Conservation (phyloP, 2,329 filamentous ascomycete genomes). For the Conoideocrella luteorostrata region DNA sequence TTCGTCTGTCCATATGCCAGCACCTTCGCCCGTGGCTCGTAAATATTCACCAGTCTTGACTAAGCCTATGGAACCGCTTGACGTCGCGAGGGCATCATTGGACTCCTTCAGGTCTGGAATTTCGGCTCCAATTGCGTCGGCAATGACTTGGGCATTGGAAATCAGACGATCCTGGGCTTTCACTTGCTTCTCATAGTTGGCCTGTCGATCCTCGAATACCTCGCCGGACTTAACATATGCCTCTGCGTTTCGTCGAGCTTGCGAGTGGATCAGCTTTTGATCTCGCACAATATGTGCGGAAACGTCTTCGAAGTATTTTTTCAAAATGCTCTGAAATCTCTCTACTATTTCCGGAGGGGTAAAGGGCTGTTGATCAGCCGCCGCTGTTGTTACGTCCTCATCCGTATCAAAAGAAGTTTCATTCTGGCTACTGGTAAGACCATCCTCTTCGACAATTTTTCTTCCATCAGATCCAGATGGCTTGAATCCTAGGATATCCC, state of each 20-base stretch:
- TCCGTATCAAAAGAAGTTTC: constrained; percentile 37
- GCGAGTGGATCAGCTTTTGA: constrained; percentile 78
- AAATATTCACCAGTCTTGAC: constrained; percentile 93
- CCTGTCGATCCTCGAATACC: constrained; percentile 94
- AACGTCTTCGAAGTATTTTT: constrained; percentile 87
- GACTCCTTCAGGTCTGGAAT: constrained; percentile 91
- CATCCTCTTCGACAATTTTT: constrained; percentile 78
- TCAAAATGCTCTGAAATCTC: constrained; percentile 78
- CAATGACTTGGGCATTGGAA: constrained; percentile 82
- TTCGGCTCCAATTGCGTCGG: constrained; percentile 79
- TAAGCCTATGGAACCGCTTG: constrained; percentile 78
- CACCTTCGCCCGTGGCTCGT: constrained; percentile 79
- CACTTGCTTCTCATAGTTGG: constrained; percentile 88
- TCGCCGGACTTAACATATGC: constrained; percentile 98
- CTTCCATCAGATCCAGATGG: constrained; percentile 66
- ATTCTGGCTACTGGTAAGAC: constrained; percentile 47
- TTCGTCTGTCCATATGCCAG: constrained; percentile 98
- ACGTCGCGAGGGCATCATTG: constrained; percentile 58
- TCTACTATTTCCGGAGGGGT: constrained; percentile 71
- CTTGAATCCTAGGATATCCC: constrained; percentile 86
- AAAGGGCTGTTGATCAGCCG: constrained; percentile 62
- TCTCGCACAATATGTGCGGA: constrained; percentile 84
- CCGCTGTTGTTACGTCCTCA: constrained; percentile 34
- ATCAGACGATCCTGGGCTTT: constrained; percentile 89
- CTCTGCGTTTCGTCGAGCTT: constrained; percentile 92